Percentiles rank a stretch among this genome's conserved stretches.
phyloP scores from a whole-genome alignment of 768 basidiomycete genomes.

The Boletus vinaceobasis region DNA sequence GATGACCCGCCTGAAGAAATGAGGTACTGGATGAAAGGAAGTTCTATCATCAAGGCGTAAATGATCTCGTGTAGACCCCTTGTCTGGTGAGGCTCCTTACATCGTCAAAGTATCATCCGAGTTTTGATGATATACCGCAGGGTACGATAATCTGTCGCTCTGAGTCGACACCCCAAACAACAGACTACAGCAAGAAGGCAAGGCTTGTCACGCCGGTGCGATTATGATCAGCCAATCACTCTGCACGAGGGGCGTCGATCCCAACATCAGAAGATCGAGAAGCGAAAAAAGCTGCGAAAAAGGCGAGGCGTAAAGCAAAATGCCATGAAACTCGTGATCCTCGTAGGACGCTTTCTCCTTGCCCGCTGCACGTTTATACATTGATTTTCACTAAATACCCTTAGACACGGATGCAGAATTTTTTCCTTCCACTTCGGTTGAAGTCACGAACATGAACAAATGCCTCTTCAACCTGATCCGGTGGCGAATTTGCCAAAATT shows the following conservation, averaged over 20 bases:
- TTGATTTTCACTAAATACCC: no score
- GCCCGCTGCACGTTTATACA: slow-evolving; percentile 6
- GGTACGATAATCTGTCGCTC: slow-evolving; percentile 26
- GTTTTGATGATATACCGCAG: slow-evolving; percentile 19
- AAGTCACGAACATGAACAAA: no score
- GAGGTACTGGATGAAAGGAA: slow-evolving; percentile 22
- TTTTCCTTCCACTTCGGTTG: no score
- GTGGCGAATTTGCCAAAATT: no score
- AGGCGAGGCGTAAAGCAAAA: slow-evolving; percentile 35
- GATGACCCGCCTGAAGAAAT: slow-evolving; percentile 1
- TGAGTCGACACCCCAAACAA: neutral
- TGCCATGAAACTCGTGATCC: slow-evolving; percentile 5
- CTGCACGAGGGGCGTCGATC: slow-evolving; percentile 23
- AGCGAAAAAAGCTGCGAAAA: slow-evolving; percentile 30
- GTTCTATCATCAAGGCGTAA: slow-evolving; percentile 39
- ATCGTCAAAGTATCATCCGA: neutral
- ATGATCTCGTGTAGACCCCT: slow-evolving; percentile 58
- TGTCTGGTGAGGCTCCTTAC: slow-evolving; percentile 46
- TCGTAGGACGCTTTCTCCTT: slow-evolving; percentile 9
- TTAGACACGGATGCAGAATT: no score
- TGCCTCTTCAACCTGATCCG: no score
- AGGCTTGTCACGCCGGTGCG: neutral
- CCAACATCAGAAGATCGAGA: slow-evolving; percentile 22
- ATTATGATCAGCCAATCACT: neutral
- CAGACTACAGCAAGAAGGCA: slow-evolving; percentile 9